phyloP scores from a whole-genome alignment of 345 rosid genomes.

The Cardamine occulta region DNA sequence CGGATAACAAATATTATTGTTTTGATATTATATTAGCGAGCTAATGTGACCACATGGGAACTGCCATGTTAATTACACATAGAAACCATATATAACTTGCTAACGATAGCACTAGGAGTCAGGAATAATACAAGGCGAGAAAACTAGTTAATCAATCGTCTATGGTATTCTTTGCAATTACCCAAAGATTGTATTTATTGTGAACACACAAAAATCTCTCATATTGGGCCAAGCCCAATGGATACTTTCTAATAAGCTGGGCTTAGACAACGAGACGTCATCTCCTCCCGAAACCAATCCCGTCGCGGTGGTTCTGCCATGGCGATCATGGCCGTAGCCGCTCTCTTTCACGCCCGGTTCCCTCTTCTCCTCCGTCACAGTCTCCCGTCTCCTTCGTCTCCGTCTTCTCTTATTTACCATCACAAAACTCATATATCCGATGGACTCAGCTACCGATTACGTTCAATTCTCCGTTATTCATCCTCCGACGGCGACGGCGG shows the following conservation, averaged over 20 bases:
- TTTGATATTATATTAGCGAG: too few relatives aligned
- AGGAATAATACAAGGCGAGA: too few relatives aligned
- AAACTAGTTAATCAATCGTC: too few relatives aligned
- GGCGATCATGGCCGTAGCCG: conserved; percentile 45
- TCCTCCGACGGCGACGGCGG: conserved; percentile 25
- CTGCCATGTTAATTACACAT: too few relatives aligned
- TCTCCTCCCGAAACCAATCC: conserved; percentile 10
- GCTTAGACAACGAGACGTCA: conserved; percentile 19
- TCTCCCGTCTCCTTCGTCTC: conserved; percentile 2
- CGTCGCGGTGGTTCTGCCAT: conserved; percentile 26
- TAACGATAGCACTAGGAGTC: too few relatives aligned
- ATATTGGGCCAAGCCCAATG: conserved; percentile 7
- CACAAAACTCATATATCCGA: background rate
- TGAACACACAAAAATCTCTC: too few relatives aligned
- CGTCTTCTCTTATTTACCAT: conserved; percentile 16
- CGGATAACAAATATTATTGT: too few relatives aligned
- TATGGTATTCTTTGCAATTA: too few relatives aligned
- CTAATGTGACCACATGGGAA: too few relatives aligned
- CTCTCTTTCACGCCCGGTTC: conserved; percentile 37
- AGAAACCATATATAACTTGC: too few relatives aligned
- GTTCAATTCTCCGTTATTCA: conserved; percentile 27
- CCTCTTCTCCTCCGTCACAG: conserved; percentile 36
- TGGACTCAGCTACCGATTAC: conserved; percentile 1
- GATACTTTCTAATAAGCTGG: background rate
- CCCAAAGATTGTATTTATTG: too few relatives aligned